These are phyloP conservation scores for Magnaporthales sp. DNA, from an alignment of 2,329 filamentous ascomycete species.

Conservation along the genomic window DNA sequence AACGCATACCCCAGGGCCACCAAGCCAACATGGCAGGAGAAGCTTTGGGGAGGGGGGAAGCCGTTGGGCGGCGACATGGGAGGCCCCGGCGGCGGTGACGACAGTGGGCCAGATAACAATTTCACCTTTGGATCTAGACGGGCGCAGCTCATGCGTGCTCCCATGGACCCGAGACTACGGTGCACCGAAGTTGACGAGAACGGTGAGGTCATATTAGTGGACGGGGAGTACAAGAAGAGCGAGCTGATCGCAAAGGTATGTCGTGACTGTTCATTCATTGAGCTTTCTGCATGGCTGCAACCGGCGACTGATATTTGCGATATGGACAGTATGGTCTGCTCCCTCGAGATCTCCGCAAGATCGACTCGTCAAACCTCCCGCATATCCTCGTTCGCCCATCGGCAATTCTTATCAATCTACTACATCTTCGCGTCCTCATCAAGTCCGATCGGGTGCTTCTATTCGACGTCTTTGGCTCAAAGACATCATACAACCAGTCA, in stretches of 20 bases:
- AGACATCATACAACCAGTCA: constrained; percentile 89
- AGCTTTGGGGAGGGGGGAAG: constrained; percentile 33
- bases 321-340: constrained; percentile 69
- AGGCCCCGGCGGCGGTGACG: not conserved
- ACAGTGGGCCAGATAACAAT: constrained; percentile 29
- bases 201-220: constrained; percentile 84
- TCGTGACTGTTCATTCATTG: constrained; percentile 3
- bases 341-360: constrained; percentile 91
- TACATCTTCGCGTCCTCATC: constrained; percentile 93
- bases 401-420: constrained; percentile 87
- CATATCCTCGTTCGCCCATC: constrained; percentile 91
- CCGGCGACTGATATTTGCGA: not conserved
- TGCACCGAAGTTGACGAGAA: constrained; percentile 94
- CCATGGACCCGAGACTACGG: constrained; percentile 74
- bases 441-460: constrained; percentile 87
- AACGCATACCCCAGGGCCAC: constrained; percentile 13
- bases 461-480: constrained; percentile 92
- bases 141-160: constrained; percentile 64
- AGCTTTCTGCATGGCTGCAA: not conserved
- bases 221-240: constrained; percentile 95
- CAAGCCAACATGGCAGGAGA: constrained; percentile 34
- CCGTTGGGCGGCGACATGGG: constrained; percentile 39
- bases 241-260: constrained; percentile 88
- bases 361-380: constrained; percentile 90
- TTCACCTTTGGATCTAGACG: constrained; percentile 63